Evolutionary conservation across 1,139 yeast genomes (phyloP), one percentile per base, ranked within the genome.

Genomic region (Zhuliangozyma parablackwelliae): DNA sequence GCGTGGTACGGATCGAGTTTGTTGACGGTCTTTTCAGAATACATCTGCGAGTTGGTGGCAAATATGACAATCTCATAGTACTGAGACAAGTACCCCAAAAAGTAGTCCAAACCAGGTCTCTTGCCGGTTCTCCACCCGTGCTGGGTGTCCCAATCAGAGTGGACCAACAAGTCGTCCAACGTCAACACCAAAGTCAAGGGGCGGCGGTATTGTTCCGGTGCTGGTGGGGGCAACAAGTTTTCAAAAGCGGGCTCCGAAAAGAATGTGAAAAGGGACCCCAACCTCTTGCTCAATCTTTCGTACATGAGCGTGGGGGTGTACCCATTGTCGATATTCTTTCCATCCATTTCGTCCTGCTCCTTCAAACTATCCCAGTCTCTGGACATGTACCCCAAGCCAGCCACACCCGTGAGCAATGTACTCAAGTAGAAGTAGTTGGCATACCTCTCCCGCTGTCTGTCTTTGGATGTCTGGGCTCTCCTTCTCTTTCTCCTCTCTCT

Each of bases 121-220:
- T 94, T 94, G 31, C 96, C 97, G 16, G 97, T 92, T 68, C 95
- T 82, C 99, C 99, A 92, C 37, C 98, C 98, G 57, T 82, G 75
- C 61, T 87, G 80, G 49, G 89, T 80, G 42, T 86, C 79, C 98
- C 98, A 92, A 44, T 83, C 87, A 33, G 95, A 82, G 62, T 92
- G 96, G 43, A 90, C 79, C 58, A 92, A 75, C 44, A 92, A 70
- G 56, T 92, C 98, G 50, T 92, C 98, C 53, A 92, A 74, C 23
- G 89, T 83, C 48, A 92, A 65, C 6, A 92, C 97, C 49, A 92
- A 71, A 3, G 99, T 92, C 58, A 86, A 68, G 29, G 97, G 96
- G 56, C 96, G 83, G 56, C 92, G 86, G 62, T 90, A 92, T 39
- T 95, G 95, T 53, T 88, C 95, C 7, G 89, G 88, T 23, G 95